phyloP scores from a whole-genome alignment of 2,329 filamentous ascomycete species.

The Fusarium pilosicola region DNA sequence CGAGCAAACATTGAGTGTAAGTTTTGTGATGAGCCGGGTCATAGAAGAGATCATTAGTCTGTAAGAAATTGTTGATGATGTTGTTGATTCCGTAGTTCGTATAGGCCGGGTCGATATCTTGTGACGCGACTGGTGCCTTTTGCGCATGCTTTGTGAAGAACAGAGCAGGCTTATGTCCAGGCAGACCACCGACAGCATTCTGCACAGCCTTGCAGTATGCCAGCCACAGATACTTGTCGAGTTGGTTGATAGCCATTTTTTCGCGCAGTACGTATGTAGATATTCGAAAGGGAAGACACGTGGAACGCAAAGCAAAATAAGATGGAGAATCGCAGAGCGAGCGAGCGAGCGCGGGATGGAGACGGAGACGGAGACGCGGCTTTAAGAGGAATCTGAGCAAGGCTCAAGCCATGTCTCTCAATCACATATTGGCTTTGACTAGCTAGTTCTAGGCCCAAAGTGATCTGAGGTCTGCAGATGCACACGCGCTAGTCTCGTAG shows the following conservation, averaged over 20 bases:
- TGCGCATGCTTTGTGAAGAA: slow-evolving; percentile 37
- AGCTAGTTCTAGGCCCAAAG: slow-evolving; percentile 11
- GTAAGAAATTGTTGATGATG: slow-evolving; percentile 32
- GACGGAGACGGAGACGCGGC: neutral
- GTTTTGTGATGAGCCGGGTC: slow-evolving; percentile 35
- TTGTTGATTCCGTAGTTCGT: slow-evolving; percentile 31
- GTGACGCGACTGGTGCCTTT: slow-evolving; percentile 30
- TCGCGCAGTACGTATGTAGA: too few species aligned
- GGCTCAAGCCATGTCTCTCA: slow-evolving; percentile 2
- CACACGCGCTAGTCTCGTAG: slow-evolving; percentile 9
- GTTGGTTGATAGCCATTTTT: slow-evolving; percentile 18
- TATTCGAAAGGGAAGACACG: too few species aligned
- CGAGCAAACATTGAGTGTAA: slow-evolving; percentile 26
- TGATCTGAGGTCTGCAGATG: neutral
- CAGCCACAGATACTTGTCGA: slow-evolving; percentile 31
- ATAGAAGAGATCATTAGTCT: slow-evolving; percentile 27
- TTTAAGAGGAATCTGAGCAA: slow-evolving; percentile 1
- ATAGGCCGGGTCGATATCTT: slow-evolving; percentile 24
- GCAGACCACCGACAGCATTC: slow-evolving; percentile 31
- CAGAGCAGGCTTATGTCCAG: slow-evolving; percentile 33
- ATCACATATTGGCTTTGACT: neutral
- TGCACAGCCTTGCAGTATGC: slow-evolving; percentile 34
- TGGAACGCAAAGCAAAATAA: neutral
- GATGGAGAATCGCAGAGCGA: neutral
- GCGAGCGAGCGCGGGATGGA: neutral